These are phyloP conservation scores for Fusarium begoniae DNA, from an alignment of 2,329 filamentous ascomycete genomes.

Conservation along the genomic window DNA sequence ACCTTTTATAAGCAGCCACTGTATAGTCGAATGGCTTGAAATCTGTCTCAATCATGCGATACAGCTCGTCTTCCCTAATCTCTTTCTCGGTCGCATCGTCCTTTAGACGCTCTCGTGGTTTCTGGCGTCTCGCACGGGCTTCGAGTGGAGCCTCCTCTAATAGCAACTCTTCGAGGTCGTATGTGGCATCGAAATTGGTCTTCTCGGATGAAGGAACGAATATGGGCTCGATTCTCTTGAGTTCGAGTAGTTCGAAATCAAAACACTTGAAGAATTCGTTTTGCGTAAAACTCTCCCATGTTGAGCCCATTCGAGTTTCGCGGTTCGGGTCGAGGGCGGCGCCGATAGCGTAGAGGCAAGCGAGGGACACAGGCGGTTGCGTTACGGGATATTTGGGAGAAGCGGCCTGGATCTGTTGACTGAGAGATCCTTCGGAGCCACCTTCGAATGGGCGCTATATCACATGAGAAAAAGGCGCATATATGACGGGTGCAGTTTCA, in stretches of 20 bases:
- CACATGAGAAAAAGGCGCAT: conserved; percentile 16
- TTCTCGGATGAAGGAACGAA: conserved; percentile 96
- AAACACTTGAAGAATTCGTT: conserved; percentile 90
- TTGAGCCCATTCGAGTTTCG: conserved; percentile 82
- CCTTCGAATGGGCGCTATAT: conserved; percentile 89
- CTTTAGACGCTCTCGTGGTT: conserved; percentile 89
- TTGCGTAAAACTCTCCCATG: conserved; percentile 85
- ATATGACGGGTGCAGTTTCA: not conserved
- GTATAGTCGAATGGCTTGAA: conserved; percentile 98
- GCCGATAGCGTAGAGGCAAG: conserved; percentile 88
- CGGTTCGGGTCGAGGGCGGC: conserved; percentile 84
- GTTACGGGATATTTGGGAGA: conserved; percentile 92
- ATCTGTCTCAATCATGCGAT: conserved; percentile 91
- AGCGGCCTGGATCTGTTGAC: conserved; percentile 81
- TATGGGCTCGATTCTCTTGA: conserved; percentile 88
- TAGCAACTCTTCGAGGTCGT: conserved; percentile 92
- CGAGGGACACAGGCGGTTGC: conserved; percentile 85
- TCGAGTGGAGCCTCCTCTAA: conserved; percentile 95
- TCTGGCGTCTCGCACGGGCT: conserved; percentile 89
- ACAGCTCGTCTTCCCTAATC: conserved; percentile 92
- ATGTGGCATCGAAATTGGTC: conserved; percentile 98
- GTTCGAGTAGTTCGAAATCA: conserved; percentile 84
- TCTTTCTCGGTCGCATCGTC: conserved; percentile 96
- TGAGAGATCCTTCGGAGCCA: conserved; percentile 81
- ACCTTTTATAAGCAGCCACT: conserved; percentile 79